These are phyloP conservation scores for Jatropha multifida DNA, from an alignment of 441 rosid species.

Conservation along the genomic window DNA sequence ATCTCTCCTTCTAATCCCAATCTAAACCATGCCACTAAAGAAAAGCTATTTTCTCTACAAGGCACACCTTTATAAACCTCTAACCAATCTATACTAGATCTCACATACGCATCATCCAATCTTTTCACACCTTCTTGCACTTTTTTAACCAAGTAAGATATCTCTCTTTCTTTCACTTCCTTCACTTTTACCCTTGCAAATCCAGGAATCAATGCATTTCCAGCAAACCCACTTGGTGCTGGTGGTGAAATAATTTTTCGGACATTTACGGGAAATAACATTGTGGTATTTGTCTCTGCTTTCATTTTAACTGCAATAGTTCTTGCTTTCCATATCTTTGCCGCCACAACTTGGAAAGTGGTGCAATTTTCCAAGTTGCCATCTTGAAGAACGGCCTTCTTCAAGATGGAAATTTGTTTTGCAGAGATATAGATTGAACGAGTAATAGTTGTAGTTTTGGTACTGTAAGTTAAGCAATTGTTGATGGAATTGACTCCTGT, in stretches of 20 bases:
- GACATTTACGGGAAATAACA: constrained; percentile 26
- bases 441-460: neutral
- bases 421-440: constrained; percentile 10
- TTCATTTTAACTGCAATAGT: constrained; percentile 19
- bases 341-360: constrained; percentile 21
- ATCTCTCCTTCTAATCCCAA: constrained; percentile 27
- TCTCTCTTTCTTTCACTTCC: constrained; percentile 16
- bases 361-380: constrained; percentile 14
- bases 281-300: constrained; percentile 4
- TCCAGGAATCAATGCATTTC: constrained; percentile 28
- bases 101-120: constrained; percentile 21
- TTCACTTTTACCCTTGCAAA: constrained; percentile 14
- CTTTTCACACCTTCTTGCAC: constrained; percentile 25
- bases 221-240: constrained; percentile 22
- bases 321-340: constrained; percentile 34
- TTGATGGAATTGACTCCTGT: neutral
- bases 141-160: constrained; percentile 12
- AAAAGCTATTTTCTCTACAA: constrained; percentile 23
- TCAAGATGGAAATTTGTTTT: constrained; percentile 7
- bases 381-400: constrained; percentile 13
- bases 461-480: neutral
- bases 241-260: constrained; percentile 14
- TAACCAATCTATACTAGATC: constrained; percentile 28
- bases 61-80: constrained; percentile 24
- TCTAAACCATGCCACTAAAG: constrained; percentile 26